Conservation (phyloP, 2,329 filamentous ascomycete genomes). For the Teratosphaeria viscida region DNA sequence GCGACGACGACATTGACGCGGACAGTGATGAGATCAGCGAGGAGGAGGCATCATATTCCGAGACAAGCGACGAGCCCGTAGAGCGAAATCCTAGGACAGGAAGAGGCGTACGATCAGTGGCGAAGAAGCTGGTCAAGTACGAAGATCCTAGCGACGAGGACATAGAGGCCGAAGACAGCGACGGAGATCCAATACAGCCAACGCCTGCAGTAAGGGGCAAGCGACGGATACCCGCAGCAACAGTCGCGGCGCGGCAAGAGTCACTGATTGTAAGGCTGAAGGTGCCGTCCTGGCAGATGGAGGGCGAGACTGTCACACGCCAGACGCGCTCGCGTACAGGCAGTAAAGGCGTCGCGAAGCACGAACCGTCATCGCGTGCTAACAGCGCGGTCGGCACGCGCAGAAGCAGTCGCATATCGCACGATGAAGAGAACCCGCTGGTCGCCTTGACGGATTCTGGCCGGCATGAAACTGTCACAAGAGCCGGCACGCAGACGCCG, state of each 20-base stretch:
- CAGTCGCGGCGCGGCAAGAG: slow-evolving; percentile 6
- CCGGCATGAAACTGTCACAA: slow-evolving; percentile 44
- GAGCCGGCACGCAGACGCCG: slow-evolving; percentile 43
- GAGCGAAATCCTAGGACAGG: slow-evolving; percentile 48
- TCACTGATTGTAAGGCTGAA: slow-evolving; percentile 33
- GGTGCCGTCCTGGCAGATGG: slow-evolving; percentile 21
- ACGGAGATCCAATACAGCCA: slow-evolving; percentile 11
- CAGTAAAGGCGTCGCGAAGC: slow-evolving; percentile 25
- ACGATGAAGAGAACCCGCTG: slow-evolving; percentile 46
- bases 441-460: slow-evolving; percentile 50
- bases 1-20: slow-evolving; percentile 38
- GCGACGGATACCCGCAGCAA: slow-evolving; percentile 15
- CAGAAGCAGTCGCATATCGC: slow-evolving; percentile 49
- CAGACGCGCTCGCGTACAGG: slow-evolving; percentile 29
- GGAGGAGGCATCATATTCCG: slow-evolving; percentile 32
- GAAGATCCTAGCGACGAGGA: slow-evolving; percentile 39
- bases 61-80: slow-evolving; percentile 33
- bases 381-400: slow-evolving; percentile 25
- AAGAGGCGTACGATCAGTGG: slow-evolving; percentile 44
- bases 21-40: slow-evolving; percentile 30
- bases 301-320: slow-evolving; percentile 1
- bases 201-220: slow-evolving; percentile 17
- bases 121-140: slow-evolving; percentile 46
- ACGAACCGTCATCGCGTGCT: slow-evolving; percentile 19
- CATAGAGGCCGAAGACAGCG: slow-evolving; percentile 30